Percentiles rank a stretch among this genome's conserved stretches.
Evolutionary conservation across 78 protist genomes (phyloP).

Genomic region (Paratrimastix pyriformis): DNA sequence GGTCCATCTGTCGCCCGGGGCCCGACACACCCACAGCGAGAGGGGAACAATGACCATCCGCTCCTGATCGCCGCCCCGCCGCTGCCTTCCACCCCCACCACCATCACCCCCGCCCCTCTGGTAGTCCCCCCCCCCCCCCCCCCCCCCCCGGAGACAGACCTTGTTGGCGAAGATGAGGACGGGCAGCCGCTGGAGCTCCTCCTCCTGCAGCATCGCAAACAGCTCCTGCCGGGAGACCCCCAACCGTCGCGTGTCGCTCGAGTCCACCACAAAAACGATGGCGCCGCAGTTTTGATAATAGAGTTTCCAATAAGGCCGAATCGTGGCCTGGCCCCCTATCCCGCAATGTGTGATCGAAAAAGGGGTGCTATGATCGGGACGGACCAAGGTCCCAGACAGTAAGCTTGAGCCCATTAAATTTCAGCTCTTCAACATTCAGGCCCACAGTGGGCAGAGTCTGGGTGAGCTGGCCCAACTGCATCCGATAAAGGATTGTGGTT

Average conservation of each 20-base stretch:
- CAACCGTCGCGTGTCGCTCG: slow-evolving; percentile 11
- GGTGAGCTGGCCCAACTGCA: not conserved
- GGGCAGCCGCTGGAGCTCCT: not conserved
- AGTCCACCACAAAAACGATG: slow-evolving; percentile 22
- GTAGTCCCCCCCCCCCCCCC: no score
- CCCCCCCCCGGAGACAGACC: no score
- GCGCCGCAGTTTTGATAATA: slow-evolving; percentile 8
- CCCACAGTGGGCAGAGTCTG: not conserved
- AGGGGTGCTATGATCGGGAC: not conserved
- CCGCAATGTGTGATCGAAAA: not conserved
- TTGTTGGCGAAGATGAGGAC: slow-evolving; percentile 8
- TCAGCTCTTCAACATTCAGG: not conserved
- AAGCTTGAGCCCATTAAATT: not conserved
- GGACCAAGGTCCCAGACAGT: not conserved
- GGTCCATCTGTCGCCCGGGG: not conserved
- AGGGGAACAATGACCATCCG: no score
- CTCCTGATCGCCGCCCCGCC: no score
- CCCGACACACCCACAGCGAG: no score
- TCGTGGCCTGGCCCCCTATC: slow-evolving; percentile 22
- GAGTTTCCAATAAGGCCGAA: slow-evolving; percentile 23
- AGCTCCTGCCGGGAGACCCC: slow-evolving; percentile 7
- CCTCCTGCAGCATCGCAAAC: not conserved
- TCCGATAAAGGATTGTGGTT: slow-evolving; percentile 9
- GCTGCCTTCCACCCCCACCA: no score
- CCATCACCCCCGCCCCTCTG: no score